Evolutionary conservation across 352 stramenopile genomes (phyloP).

Genomic region (Phytophthora crassamura): DNA sequence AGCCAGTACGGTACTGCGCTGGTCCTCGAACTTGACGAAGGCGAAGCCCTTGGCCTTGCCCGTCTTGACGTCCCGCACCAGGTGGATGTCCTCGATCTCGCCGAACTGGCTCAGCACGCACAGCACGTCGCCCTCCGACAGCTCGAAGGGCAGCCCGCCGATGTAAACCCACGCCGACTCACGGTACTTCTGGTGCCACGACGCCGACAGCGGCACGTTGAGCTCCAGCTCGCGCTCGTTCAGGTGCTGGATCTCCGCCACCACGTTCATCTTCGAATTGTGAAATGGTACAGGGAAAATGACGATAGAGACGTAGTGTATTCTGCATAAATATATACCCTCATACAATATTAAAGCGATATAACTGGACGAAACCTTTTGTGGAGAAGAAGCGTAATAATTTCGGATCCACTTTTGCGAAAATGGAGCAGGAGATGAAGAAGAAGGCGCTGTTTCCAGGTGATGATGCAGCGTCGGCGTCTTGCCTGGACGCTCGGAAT

Average conservation of each 20-base stretch:
- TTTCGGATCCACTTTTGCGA: too few relatives aligned
- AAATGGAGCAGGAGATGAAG: slow-evolving; percentile 15
- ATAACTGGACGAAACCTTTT: too few relatives aligned
- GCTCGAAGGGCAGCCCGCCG: slow-evolving; percentile 92
- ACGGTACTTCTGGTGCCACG: slow-evolving; percentile 90
- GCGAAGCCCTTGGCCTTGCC: slow-evolving; percentile 96
- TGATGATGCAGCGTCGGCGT: slow-evolving; percentile 1
- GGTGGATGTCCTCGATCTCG: slow-evolving; percentile 96
- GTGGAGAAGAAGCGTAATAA: too few relatives aligned
- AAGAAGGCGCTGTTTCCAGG: too few relatives aligned
- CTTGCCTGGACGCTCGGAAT: neutral
- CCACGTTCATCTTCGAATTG: slow-evolving; percentile 64
- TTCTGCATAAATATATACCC: neutral
- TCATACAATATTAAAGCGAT: too few relatives aligned
- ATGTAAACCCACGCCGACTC: slow-evolving; percentile 97
- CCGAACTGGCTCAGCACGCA: slow-evolving; percentile 91
- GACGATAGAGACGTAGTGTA: too few relatives aligned
- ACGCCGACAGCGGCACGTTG: slow-evolving; percentile 67
- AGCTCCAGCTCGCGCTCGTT: slow-evolving; percentile 86
- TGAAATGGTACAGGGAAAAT: too few relatives aligned
- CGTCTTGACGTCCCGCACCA: slow-evolving; percentile 96
- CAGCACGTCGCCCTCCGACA: slow-evolving; percentile 97
- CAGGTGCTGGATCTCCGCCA: slow-evolving; percentile 84
- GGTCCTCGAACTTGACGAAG: slow-evolving; percentile 98
- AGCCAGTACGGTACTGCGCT: slow-evolving; percentile 95